phyloP scores from a whole-genome alignment of 257 asterid species.

The Capsicum rhomboideum region DNA sequence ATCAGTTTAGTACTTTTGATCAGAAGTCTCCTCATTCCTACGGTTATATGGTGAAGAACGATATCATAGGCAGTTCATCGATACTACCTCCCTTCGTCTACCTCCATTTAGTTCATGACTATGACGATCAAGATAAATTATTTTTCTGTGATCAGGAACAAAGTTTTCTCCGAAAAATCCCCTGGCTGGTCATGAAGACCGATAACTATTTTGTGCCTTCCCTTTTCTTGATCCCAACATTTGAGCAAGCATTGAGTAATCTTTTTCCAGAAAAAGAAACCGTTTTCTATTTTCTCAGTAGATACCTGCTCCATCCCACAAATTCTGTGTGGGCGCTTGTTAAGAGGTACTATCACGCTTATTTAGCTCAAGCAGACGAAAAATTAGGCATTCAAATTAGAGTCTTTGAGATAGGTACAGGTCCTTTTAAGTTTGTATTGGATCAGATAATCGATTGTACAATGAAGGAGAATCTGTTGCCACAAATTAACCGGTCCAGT shows the following conservation, averaged over 20 bases:
- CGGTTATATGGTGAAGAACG: constrained; percentile 45
- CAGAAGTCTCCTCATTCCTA: constrained; percentile 41
- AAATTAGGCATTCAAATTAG: constrained; percentile 61
- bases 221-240: constrained; percentile 54
- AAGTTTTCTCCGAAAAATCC: constrained; percentile 23
- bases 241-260: constrained; percentile 38
- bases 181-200: constrained; percentile 54
- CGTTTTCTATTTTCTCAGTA: constrained; percentile 64
- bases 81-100: constrained; percentile 31
- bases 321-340: constrained; percentile 66
- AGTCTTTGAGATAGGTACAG: constrained; percentile 22
- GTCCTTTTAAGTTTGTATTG: constrained; percentile 32
- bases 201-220: constrained; percentile 61
- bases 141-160: constrained; percentile 68
- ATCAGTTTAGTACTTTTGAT: constrained; percentile 25
- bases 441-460: constrained; percentile 57
- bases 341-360: constrained; percentile 44
- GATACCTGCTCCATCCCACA: constrained; percentile 71
- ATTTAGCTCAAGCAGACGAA: constrained; percentile 44
- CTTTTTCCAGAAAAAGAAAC: constrained; percentile 60
- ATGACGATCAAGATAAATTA: constrained; percentile 44
- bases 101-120: constrained; percentile 62
- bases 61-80: constrained; percentile 9
- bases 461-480: constrained; percentile 37
- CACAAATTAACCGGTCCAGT: constrained; percentile 14